Evolutionary conservation across 352 stramenopile species (phyloP).

Genomic region (Halophytophthora batemanensis): DNA sequence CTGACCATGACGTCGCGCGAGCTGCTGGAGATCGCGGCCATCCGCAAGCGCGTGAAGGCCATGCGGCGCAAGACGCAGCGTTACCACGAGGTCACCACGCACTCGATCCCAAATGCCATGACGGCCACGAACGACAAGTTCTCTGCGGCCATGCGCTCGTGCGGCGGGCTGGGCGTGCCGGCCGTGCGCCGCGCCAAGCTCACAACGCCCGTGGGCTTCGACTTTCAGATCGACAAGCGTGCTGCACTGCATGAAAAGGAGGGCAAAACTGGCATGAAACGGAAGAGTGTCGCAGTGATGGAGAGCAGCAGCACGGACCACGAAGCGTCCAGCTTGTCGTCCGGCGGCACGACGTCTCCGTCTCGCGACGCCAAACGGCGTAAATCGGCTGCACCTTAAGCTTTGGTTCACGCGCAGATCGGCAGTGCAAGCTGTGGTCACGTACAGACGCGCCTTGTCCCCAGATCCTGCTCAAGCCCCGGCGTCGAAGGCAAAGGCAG

Average conservation of each 20-base stretch:
- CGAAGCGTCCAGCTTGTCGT: slow-evolving; percentile 3
- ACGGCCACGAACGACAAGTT: slow-evolving; percentile 37
- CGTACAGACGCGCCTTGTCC: too few relatives aligned
- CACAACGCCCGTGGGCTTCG: slow-evolving; percentile 62
- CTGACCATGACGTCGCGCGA: slow-evolving; percentile 73
- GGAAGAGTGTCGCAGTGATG: slow-evolving; percentile 21
- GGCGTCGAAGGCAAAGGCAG: too few relatives aligned
- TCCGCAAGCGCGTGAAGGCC: slow-evolving; percentile 51
- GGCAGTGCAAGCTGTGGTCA: too few relatives aligned
- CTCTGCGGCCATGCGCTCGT: slow-evolving; percentile 50
- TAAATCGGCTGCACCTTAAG: slow-evolving; percentile 20
- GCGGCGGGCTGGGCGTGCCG: slow-evolving; percentile 62
- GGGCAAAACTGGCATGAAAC: slow-evolving; percentile 26
- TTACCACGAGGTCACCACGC: slow-evolving; percentile 65
- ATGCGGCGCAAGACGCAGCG: slow-evolving; percentile 59
- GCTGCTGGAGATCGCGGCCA: slow-evolving; percentile 65
- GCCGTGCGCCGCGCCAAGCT: slow-evolving; percentile 64
- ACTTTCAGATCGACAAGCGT: slow-evolving; percentile 70
- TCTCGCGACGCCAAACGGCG: slow-evolving; percentile 21
- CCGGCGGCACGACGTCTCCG: slow-evolving; percentile 4
- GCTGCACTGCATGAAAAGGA: slow-evolving; percentile 23
- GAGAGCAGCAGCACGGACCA: too few relatives aligned
- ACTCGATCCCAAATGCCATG: slow-evolving; percentile 17
- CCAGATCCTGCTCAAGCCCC: too few relatives aligned
- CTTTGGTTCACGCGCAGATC: not conserved